A percentile compares a stretch with the other conserved stretches of the same genome.
Conservation (phyloP, 2,329 filamentous ascomycete species). For the Hymenoscyphus occultus region DNA sequence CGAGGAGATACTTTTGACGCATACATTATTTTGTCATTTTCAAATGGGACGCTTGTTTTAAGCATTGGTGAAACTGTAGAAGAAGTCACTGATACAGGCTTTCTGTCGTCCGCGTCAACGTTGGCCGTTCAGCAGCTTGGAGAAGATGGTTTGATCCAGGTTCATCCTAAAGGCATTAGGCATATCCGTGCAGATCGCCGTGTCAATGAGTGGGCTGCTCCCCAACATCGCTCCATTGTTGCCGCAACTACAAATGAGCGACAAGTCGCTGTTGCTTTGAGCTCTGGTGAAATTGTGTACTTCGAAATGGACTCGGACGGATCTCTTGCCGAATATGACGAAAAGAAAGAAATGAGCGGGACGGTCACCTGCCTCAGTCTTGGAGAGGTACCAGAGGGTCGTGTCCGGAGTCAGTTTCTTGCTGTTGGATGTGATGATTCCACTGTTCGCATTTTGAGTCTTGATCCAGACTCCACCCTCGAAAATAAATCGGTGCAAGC, state of each 20-base stretch:
- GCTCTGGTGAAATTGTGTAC: constrained; percentile 94
- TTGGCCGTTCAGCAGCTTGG: constrained; percentile 92
- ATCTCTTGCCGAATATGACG: constrained; percentile 87
- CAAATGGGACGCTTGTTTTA: constrained; percentile 84
- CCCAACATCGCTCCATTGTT: constrained; percentile 91
- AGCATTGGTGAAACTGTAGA: constrained; percentile 97
- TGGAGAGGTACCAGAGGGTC: constrained; percentile 86
- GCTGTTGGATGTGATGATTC: constrained; percentile 97
- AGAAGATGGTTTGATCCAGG: constrained; percentile 87
- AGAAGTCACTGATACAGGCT: constrained; percentile 90
- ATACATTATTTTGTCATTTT: constrained; percentile 93
- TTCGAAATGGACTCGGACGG: constrained; percentile 96
- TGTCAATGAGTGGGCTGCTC: constrained; percentile 90
- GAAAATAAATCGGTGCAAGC: constrained; percentile 95
- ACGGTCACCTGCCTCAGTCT: constrained; percentile 94
- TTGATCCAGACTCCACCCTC: constrained; percentile 85
- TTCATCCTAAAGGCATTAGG: constrained; percentile 93
- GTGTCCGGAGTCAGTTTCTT: constrained; percentile 83
- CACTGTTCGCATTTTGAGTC: constrained; percentile 86
- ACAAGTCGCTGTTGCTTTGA: constrained; percentile 90
- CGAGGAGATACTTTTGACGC: constrained; percentile 82
- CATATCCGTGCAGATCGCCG: constrained; percentile 76
- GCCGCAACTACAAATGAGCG: constrained; percentile 89
- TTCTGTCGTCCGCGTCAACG: constrained; percentile 83
- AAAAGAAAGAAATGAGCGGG: constrained; percentile 91